These are phyloP conservation scores for Colletotrichum sp. DNA, from an alignment of 2,329 filamentous ascomycete genomes.

Conservation along the genomic window DNA sequence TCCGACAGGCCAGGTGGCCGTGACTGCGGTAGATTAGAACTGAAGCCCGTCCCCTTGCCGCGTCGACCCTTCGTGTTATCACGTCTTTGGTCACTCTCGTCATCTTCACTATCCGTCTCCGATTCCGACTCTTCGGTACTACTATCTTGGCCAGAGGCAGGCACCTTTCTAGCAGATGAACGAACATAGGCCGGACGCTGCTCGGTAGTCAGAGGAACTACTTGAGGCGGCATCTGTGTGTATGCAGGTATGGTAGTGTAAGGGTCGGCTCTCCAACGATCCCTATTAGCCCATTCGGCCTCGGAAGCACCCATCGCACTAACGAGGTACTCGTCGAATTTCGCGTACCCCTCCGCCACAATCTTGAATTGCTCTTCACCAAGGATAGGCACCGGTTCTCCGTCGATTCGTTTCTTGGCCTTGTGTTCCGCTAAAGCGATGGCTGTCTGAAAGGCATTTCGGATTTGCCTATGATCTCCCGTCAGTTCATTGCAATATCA, in stretches of 20 bases:
- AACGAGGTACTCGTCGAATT: not conserved
- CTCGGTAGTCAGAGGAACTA: not conserved
- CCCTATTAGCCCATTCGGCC: not conserved
- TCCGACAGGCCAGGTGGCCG: not conserved
- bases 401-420: not conserved
- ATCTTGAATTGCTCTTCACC: not conserved
- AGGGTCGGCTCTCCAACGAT: not conserved
- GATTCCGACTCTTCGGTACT: not conserved
- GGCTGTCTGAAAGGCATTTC: conserved; percentile 28
- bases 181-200: not conserved
- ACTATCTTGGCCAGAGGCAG: not conserved
- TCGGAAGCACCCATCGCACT: not conserved
- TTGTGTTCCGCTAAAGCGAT: conserved; percentile 23
- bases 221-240: not conserved
- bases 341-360: not conserved
- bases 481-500: not conserved
- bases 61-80: not conserved
- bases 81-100: not conserved
- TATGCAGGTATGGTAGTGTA: not conserved
- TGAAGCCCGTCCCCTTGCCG: accelerated
- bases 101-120: accelerated
- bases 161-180: not conserved
- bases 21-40: accelerated
- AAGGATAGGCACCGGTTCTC: not conserved
- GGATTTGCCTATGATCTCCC: conserved; percentile 21